These are phyloP conservation scores for Geotrichum phurueaensis DNA, from an alignment of 1,139 yeast genomes.

Conservation along the genomic window DNA sequence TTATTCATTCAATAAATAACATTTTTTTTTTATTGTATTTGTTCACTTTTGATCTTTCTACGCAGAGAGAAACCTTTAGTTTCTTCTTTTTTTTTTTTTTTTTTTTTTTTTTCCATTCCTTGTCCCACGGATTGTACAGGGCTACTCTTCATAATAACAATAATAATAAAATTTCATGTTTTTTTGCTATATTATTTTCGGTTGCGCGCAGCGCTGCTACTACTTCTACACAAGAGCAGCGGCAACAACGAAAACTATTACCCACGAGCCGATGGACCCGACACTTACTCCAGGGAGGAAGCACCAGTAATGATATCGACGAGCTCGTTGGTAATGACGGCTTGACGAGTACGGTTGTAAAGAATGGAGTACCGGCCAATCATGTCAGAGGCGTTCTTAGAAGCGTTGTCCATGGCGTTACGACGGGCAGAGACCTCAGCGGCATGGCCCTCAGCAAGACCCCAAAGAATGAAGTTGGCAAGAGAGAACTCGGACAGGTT, in stretches of 20 bases:
- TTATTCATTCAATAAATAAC: no score
- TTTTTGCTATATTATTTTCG: not conserved
- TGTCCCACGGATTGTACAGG: no score
- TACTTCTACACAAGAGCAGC: no score
- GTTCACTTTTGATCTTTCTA: no score
- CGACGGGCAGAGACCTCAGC: conserved; percentile 98
- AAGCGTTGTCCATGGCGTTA: conserved; percentile 99
- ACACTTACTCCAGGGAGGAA: conserved; percentile 78
- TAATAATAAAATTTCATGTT: not conserved
- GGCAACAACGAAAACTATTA: not conserved
- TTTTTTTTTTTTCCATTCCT: no score
- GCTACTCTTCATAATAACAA: no score
- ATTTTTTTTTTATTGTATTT: no score
- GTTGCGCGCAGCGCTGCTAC: not conserved
- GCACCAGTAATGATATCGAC: conserved; percentile 99
- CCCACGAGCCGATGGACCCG: not conserved
- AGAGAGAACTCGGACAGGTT: conserved; percentile 75
- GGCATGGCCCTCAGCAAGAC: conserved; percentile 97
- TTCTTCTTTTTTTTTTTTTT: no score
- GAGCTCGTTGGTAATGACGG: conserved; percentile 98
- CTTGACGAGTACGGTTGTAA: conserved; percentile 99
- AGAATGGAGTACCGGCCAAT: conserved; percentile 90
- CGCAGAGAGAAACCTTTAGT: no score
- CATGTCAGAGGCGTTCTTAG: conserved; percentile 99
- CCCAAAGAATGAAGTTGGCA: conserved; percentile 84